Base-by-base conservation (phyloP, 331 rosid species). In the Quercus tomentella region DNA sequence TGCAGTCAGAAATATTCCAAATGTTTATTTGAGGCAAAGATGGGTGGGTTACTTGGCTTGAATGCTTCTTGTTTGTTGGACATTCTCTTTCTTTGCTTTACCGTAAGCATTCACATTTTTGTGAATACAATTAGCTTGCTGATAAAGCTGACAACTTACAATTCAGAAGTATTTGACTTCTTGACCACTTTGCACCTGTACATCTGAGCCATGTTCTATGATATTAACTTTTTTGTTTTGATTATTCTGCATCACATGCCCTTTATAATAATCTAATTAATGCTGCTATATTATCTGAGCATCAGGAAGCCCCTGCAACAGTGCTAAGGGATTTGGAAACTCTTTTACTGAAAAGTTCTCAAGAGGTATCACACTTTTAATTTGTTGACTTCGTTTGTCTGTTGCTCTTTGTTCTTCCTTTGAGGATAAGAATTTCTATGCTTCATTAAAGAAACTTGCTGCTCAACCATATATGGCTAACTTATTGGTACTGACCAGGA, bases 291-390 rank as follows among this genome's bases (percentile, higher is more conserved):
- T 49, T 76, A 60, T 86, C 79, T 72, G 75, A 72, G 71, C 56
- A 69, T 81, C 89, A 95, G 98, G 97, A 80, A 58, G 93, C 97
- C 66, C 87, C 97, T 69, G 52, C 83, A 65, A 73, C 88, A 18
- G 94, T 95, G 83, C 76, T 91, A 75, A 86, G 85, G 73, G 97
- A 92, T 82, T 84, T 95, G 91, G 98, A 92, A 89, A 80, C 70
- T 26, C 92, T 92, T 84, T 81, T 95, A 86, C 93, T 91, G 54
- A 83, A 81, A 79, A 81, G 88, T 89, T 86, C 86, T 65, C 94
- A 84, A 80, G 96, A 74, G 98, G 98, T 95, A 91, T 72, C 80
- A 23, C 56, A 84, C 49, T 26, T 58, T 37, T 56, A 70, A 65
- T 77, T 60, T 35, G 21, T 58, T 28, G 60, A 26, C 66, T 75